Percentiles rank a stretch among this genome's conserved stretches.
phyloP scores from a whole-genome alignment of 257 asterid species.

The Scutellaria baicalensis region DNA sequence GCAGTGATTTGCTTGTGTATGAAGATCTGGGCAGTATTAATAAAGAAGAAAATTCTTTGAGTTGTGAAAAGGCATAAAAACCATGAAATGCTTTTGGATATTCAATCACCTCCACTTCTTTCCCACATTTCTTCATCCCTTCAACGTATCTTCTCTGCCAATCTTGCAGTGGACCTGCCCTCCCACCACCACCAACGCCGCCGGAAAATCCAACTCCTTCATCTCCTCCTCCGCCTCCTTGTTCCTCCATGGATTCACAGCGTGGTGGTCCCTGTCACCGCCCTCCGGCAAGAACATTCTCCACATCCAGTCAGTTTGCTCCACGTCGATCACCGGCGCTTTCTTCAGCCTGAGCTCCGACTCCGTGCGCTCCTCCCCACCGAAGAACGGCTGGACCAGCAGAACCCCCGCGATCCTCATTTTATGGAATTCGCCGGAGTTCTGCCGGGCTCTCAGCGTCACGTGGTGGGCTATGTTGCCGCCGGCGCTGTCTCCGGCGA shows the following conservation, averaged over 20 bases:
- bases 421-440: not conserved
- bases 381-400: conserved; percentile 16
- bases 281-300: conserved; percentile 10
- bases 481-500: conserved; percentile 20
- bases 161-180: conserved; percentile 13
- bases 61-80: not conserved
- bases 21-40: not conserved
- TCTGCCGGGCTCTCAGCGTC: not conserved
- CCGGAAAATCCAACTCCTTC: not conserved
- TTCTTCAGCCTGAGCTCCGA: conserved; percentile 6
- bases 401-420: not conserved
- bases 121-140: not conserved
- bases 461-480: conserved; percentile 13
- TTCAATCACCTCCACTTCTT: conserved; percentile 3
- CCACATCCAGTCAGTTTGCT: conserved; percentile 10
- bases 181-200: conserved; percentile 15
- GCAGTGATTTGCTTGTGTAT: not conserved
- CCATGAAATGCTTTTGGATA: conserved; percentile 6
- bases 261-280: not conserved
- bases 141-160: conserved; percentile 14
- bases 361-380: conserved; percentile 19
- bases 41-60: not conserved
- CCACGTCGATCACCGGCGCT: not conserved
- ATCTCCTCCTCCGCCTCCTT: not conserved
- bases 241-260: not conserved